Percentiles rank a stretch among this genome's conserved stretches.
Evolutionary conservation across 768 basidiomycete species (phyloP).

Genomic region (Lentinula boryana): DNA sequence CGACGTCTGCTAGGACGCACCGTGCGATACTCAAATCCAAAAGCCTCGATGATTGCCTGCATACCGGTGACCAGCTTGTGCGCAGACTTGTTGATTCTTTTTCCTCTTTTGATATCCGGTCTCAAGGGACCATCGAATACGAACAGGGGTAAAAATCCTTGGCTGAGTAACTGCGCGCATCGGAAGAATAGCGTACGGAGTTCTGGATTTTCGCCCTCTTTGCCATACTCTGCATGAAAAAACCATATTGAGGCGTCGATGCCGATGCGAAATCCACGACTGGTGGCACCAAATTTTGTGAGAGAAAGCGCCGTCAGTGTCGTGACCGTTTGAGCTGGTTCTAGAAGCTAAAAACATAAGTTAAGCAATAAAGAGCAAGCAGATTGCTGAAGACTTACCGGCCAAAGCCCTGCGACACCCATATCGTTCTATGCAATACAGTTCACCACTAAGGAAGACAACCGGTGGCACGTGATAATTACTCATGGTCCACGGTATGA

Average conservation of each 20-base stretch:
- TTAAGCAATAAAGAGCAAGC: background rate
- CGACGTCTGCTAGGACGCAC: constrained; percentile 25
- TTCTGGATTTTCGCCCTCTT: constrained; percentile 61
- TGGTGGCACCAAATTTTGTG: constrained; percentile 62
- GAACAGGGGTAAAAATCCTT: constrained; percentile 82
- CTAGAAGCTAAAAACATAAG: constrained; percentile 10
- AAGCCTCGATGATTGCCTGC: constrained; percentile 73
- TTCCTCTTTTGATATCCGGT: constrained; percentile 75
- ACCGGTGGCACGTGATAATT: background rate
- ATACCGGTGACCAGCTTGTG: constrained; percentile 70
- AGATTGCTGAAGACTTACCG: constrained; percentile 25
- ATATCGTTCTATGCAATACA: constrained; percentile 15
- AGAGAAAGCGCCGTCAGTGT: constrained; percentile 49
- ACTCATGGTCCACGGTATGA: background rate
- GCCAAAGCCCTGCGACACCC: constrained; percentile 48
- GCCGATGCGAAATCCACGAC: constrained; percentile 82
- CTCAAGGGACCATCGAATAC: constrained; percentile 89
- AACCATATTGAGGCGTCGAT: constrained; percentile 73
- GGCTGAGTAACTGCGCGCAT: constrained; percentile 68
- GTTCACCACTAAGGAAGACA: no score
- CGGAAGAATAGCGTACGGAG: constrained; percentile 74
- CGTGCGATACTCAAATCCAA: constrained; percentile 74
- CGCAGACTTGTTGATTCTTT: constrained; percentile 54
- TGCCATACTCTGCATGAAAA: constrained; percentile 45
- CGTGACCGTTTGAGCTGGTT: constrained; percentile 12